These are phyloP conservation scores for Cryphonectria parasitica DNA, from an alignment of 2,329 filamentous ascomycete genomes.

Conservation along the genomic window DNA sequence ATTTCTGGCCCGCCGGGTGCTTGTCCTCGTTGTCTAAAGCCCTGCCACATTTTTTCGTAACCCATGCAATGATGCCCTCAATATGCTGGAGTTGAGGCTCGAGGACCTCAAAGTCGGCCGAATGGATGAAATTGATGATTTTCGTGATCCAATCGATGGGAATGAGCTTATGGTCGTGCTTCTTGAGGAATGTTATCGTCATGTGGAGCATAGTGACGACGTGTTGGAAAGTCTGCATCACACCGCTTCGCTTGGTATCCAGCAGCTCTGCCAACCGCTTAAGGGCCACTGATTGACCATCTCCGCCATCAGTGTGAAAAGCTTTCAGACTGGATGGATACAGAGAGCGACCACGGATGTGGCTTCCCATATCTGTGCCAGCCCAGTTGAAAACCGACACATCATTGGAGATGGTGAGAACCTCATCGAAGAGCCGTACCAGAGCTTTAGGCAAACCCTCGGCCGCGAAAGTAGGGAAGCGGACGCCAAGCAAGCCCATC, in stretches of 20 bases:
- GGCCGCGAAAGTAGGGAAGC: not conserved
- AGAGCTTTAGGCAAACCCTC: not conserved
- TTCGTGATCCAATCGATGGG: not conserved
- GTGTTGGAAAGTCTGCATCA: conserved; percentile 2
- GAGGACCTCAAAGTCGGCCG: not conserved
- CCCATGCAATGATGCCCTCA: not conserved
- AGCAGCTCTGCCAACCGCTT: conserved; percentile 2
- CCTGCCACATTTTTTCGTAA: not conserved
- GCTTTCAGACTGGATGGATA: not conserved
- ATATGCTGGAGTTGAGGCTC: not conserved
- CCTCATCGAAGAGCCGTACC: not conserved
- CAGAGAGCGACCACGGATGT: not conserved
- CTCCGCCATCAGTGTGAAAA: not conserved
- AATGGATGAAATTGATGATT: conserved; percentile 1
- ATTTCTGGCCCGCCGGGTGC: not conserved
- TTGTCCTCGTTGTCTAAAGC: not conserved
- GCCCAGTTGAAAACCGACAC: conserved; percentile 1
- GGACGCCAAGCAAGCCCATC: not conserved
- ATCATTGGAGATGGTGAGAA: not conserved
- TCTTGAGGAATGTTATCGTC: not conserved
- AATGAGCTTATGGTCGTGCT: not conserved
- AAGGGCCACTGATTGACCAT: not conserved
- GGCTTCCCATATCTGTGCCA: not conserved
- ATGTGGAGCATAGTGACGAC: not conserved
- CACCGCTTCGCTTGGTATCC: not conserved